Conservation (phyloP, 1,139 yeast genomes). For the Hanseniaspora uvarum region DNA sequence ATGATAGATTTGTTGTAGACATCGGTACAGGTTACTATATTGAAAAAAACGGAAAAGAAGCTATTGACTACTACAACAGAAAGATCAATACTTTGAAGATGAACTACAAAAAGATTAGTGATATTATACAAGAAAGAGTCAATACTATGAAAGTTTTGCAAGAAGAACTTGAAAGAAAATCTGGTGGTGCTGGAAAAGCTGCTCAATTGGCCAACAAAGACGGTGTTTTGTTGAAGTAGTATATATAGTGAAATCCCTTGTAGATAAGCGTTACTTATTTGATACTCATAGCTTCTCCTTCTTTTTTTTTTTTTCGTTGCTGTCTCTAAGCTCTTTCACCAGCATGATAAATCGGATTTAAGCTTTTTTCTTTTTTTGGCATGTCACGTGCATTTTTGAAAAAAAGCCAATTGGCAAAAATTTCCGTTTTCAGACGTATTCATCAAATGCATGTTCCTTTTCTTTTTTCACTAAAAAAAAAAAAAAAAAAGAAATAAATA, state of each 20-base stretch:
- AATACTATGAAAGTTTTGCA: constrained; percentile 18
- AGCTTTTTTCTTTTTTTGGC: constrained; percentile 2
- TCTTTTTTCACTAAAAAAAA: neutral
- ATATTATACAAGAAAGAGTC: constrained; percentile 54
- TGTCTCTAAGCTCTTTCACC: no score
- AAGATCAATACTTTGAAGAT: constrained; percentile 63
- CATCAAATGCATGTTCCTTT: neutral
- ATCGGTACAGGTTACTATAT: constrained; percentile 94
- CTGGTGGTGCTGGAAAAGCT: constrained; percentile 4
- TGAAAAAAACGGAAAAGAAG: constrained; percentile 61
- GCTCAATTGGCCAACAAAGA: constrained; percentile 14
- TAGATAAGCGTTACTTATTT: neutral
- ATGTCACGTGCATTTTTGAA: neutral
- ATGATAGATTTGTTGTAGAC: constrained; percentile 72
- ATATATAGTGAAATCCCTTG: neutral
- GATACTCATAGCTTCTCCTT: no score
- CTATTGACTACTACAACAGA: constrained; percentile 59
- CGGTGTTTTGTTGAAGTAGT: constrained; percentile 10
- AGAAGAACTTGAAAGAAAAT: constrained; percentile 25
- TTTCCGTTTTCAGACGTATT: neutral
- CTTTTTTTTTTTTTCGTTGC: no score
- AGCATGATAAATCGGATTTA: neutral
- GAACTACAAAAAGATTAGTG: constrained; percentile 65
- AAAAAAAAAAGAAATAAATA: no score
- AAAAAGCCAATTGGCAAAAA: neutral